These are phyloP conservation scores for Aspergillus ochraceus DNA, from an alignment of 2,329 filamentous ascomycete genomes.

Conservation along the genomic window DNA sequence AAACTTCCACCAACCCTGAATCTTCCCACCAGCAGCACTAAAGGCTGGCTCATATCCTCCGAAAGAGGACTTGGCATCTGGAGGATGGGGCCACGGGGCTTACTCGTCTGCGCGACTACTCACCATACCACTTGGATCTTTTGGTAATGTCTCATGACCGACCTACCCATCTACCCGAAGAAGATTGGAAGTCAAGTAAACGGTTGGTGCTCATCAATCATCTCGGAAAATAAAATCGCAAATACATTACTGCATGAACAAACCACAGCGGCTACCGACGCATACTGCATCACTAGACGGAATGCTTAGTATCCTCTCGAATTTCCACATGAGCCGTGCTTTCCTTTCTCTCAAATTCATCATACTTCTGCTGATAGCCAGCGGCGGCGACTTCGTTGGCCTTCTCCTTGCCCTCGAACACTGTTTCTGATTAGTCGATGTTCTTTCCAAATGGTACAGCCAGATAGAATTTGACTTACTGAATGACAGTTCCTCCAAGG, in stretches of 20 bases:
- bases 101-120: not conserved
- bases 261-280: not conserved
- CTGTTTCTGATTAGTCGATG: conserved; percentile 22
- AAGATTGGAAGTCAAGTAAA: too few relatives aligned
- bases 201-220: not conserved
- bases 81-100: not conserved
- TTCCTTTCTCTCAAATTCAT: not conserved
- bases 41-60: too few relatives aligned
- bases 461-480: conserved; percentile 27
- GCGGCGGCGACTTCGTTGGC: conserved; percentile 36
- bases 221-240: not conserved
- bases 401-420: conserved; percentile 40
- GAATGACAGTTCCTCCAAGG: conserved; percentile 50
- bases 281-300: not conserved
- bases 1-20: not conserved
- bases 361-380: conserved; percentile 38
- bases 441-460: not conserved
- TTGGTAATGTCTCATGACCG: not conserved
- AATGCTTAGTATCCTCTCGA: not conserved
- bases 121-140: not conserved
- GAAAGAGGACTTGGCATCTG: too few relatives aligned
- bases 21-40: not conserved
- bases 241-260: not conserved
- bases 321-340: conserved; percentile 21
- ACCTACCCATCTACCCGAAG: not conserved